Evolutionary conservation across 176 grass and related monocot species (phyloP).

Genomic region (Sorghum bicolor): Sorghum_bicolor_NCBIv3 NC_012879.2:1162001-1162500

Average conservation of each 20-base stretch:
- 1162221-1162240: too few relatives aligned
- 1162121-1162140: too few relatives aligned
- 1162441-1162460: constrained; percentile 68
- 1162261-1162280: too few relatives aligned
- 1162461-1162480: constrained; percentile 54
- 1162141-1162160: not conserved
- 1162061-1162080: too few relatives aligned
- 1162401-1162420: constrained; percentile 46
- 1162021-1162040: too few relatives aligned
- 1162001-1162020: too few relatives aligned
- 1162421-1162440: constrained; percentile 35
- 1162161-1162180: not conserved
- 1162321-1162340: constrained; percentile 47
- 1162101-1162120: too few relatives aligned
- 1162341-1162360: constrained; percentile 59
- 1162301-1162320: not conserved
- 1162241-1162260: too few relatives aligned
- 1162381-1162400: constrained; percentile 46
- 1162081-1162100: too few relatives aligned
- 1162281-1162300: not conserved
- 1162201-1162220: not conserved
- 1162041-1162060: not conserved
- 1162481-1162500: constrained; percentile 54
- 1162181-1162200: not conserved
- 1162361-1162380: constrained; percentile 57